Evolutionary conservation across 2,329 filamentous ascomycete genomes (phyloP), one percentile per base, ranked within the genome.

Genomic region (Penicillium polonicum): DNA sequence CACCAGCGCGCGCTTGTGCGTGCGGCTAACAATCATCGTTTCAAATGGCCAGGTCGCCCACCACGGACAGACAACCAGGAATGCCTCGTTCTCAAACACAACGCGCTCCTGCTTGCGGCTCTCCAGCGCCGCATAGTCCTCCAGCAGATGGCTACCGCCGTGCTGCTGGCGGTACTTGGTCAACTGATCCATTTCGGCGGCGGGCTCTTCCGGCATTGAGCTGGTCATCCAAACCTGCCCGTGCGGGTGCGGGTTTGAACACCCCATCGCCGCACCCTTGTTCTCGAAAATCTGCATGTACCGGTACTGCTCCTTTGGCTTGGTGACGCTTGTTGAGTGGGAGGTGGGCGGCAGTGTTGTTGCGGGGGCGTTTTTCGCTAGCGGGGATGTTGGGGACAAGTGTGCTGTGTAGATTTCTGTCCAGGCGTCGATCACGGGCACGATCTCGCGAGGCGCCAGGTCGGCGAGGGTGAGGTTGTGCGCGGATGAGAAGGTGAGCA

Each of bases 261-360:
- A 99, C 51, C 94, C 94, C 94, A 99, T 99, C 12, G 93, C 91
- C 1, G 90, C 87, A 51, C 94, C 94, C 78, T 99, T 99, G 81
- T 99, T 99, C 79, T 99, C 94, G 62, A 99, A 99, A 63, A 99
- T 97, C 73, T 99, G 94, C 92, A 99, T 97, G 78, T 96, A 97
- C 53, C 89, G 86, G 68, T 96, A 91, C 76, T 96, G 91, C 52
- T 89, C 84, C 51, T 82, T 85, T 5, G 91, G 88, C 29, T 78
- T 76, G 8, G 77, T 65, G 19, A 83, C 71, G 48, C 69, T 70
- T 23, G 77, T 73, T 13, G 79, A 75, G 10, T 79, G 74, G 23
- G 78, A 76, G 38, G 78, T 72, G 9, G 81, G 78, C 7, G 80
- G 75, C 38, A 83, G 68, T 7, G 78, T 78, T 9, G 78, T 80